These are phyloP conservation scores for Xylaria sp. DNA, from an alignment of 2,329 filamentous ascomycete species.

Conservation along the genomic window DNA sequence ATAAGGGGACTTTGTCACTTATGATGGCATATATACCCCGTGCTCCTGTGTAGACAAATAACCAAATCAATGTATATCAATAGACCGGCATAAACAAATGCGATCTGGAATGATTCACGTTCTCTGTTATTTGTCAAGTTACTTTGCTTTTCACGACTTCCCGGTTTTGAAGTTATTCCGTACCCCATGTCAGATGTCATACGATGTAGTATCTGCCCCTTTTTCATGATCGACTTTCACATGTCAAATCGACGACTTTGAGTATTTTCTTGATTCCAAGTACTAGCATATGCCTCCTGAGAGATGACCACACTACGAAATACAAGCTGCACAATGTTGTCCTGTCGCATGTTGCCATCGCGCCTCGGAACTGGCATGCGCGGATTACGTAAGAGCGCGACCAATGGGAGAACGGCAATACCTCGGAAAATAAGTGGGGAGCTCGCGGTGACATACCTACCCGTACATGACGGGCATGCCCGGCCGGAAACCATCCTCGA, in stretches of 20 bases:
- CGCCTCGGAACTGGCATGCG: neutral
- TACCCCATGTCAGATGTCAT: neutral
- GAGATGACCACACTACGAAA: neutral
- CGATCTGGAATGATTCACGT: slow-evolving; percentile 7
- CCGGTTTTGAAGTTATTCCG: neutral
- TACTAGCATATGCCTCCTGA: neutral
- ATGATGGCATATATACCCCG: slow-evolving; percentile 3
- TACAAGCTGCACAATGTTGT: neutral
- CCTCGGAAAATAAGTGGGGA: slow-evolving; percentile 12
- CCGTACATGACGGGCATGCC: neutral
- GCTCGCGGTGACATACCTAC: neutral
- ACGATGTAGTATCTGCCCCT: neutral
- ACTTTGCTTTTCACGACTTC: neutral
- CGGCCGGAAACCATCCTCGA: neutral
- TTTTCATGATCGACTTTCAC: neutral
- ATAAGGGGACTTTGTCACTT: slow-evolving; percentile 17
- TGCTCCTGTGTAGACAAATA: slow-evolving; percentile 26
- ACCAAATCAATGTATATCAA: slow-evolving; percentile 25
- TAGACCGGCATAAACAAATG: slow-evolving; percentile 23
- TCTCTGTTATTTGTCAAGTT: slow-evolving; percentile 9
- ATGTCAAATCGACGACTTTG: neutral
- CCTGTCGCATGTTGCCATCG: neutral
- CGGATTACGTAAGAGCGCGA: neutral
- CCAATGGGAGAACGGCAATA: slow-evolving; percentile 19
- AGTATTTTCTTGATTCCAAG: too few relatives aligned